These are phyloP conservation scores for Secale cereale DNA, from an alignment of 176 grass and related monocot genomes.

Conservation along the genomic window DNA sequence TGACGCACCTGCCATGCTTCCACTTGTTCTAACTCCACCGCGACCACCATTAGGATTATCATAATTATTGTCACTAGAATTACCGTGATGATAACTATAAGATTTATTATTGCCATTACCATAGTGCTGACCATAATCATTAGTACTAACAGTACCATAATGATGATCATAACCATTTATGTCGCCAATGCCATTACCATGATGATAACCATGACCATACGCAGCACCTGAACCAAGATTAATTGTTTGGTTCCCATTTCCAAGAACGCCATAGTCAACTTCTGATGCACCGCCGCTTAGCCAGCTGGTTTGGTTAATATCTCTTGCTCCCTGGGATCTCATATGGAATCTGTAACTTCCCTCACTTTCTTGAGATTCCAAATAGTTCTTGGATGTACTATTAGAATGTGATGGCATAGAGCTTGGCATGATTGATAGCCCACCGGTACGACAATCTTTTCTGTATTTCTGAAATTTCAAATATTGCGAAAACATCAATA, in stretches of 20 bases:
- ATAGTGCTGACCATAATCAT: neutral
- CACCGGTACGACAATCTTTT: neutral
- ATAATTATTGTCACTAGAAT: no score
- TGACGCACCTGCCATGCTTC: no score
- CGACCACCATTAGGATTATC: neutral
- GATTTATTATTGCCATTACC: neutral
- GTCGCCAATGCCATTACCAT: neutral
- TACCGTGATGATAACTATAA: no score
- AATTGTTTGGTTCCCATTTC: neutral
- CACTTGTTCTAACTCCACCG: neutral
- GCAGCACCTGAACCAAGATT: neutral
- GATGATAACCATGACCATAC: neutral
- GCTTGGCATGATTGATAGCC: neutral
- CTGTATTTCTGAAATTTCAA: neutral
- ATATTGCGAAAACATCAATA: neutral
- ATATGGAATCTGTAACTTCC: neutral
- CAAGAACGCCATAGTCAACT: neutral
- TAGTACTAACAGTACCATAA: neutral
- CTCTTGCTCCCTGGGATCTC: neutral
- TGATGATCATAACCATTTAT: neutral
- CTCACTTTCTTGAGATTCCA: neutral
- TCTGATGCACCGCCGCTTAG: neutral
- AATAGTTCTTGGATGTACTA: neutral
- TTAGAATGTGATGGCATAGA: neutral
- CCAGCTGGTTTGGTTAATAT: neutral